Evolutionary conservation across 1,284 basidiomycete genomes (phyloP).

Genomic region (Sporisorium graminicola): DNA sequence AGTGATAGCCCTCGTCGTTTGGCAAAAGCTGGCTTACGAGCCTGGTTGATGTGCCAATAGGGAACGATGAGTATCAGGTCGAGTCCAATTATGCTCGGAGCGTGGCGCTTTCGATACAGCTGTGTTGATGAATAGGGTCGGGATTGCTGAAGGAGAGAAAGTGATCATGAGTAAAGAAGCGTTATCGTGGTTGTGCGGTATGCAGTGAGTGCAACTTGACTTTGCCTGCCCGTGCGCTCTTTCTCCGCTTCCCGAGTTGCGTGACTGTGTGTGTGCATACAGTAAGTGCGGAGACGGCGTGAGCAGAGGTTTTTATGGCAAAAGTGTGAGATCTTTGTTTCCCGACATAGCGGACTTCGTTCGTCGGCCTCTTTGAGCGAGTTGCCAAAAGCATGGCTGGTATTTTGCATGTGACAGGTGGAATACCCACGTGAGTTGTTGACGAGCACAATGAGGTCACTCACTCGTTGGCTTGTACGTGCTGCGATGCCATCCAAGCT

Average conservation of each 20-base stretch:
- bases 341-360: too few relatives aligned
- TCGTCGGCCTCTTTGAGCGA: not conserved
- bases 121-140: not conserved
- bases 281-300: not conserved
- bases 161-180: not conserved
- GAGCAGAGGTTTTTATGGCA: too few relatives aligned
- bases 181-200: not conserved
- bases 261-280: too few relatives aligned
- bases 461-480: too few relatives aligned
- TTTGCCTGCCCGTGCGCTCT: not conserved
- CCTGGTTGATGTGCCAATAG: not conserved
- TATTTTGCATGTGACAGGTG: conserved; percentile 6
- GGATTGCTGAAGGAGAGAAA: not conserved
- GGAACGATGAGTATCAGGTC: too few relatives aligned
- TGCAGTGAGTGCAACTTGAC: too few relatives aligned
- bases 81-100: too few relatives aligned
- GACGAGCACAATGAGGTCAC: conserved; percentile 6
- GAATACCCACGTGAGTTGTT: conserved; percentile 5
- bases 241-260: too few relatives aligned
- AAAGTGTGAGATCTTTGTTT: too few relatives aligned
- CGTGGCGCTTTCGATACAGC: not conserved
- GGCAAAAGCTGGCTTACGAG: not conserved
- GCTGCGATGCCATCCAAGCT: too few relatives aligned
- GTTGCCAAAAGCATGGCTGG: too few relatives aligned
- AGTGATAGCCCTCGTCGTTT: not conserved